A percentile compares a stretch with the other conserved stretches of the same genome.
phyloP scores from a whole-genome alignment of 495 filamentous ascomycete species.

The Neurospora intermedia region DNA sequence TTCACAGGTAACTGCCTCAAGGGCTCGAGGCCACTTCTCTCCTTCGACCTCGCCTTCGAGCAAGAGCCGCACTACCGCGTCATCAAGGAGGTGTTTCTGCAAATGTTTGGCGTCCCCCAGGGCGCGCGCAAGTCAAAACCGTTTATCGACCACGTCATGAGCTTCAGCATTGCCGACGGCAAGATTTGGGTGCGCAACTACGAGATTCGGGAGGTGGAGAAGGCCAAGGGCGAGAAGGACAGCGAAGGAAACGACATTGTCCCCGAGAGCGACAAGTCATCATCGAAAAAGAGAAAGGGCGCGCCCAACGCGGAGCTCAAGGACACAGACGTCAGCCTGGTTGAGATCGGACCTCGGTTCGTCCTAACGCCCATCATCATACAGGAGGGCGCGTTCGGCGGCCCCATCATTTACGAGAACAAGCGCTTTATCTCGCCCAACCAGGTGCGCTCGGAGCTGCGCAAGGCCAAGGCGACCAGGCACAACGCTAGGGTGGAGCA shows the following conservation, averaged over 20 bases:
- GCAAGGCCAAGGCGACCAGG: conserved; percentile 60
- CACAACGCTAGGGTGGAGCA: conserved; percentile 66
- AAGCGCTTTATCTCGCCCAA: conserved; percentile 97
- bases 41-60: conserved; percentile 83
- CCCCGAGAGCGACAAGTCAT: conserved; percentile 7
- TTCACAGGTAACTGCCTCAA: conserved; percentile 96
- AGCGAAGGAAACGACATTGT: conserved; percentile 19
- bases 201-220: conserved; percentile 78
- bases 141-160: conserved; percentile 90
- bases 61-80: conserved; percentile 56
- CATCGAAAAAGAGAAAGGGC: conserved; percentile 21
- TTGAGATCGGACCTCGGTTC: conserved; percentile 92
- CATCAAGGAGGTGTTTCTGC: conserved; percentile 78
- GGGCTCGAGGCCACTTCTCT: conserved; percentile 87
- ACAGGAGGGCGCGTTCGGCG: conserved; percentile 88
- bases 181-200: conserved; percentile 97
- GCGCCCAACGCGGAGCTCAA: conserved; percentile 19
- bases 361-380: conserved; percentile 95
- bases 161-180: conserved; percentile 83
- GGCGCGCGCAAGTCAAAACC: conserved; percentile 82
- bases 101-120: conserved; percentile 90
- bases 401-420: conserved; percentile 96
- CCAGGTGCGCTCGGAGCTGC: conserved; percentile 74
- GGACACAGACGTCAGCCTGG: conserved; percentile 66
- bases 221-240: conserved; percentile 33